Conservation (phyloP, 352 stramenopile species). For the Phytophthora cactorum region DNA sequence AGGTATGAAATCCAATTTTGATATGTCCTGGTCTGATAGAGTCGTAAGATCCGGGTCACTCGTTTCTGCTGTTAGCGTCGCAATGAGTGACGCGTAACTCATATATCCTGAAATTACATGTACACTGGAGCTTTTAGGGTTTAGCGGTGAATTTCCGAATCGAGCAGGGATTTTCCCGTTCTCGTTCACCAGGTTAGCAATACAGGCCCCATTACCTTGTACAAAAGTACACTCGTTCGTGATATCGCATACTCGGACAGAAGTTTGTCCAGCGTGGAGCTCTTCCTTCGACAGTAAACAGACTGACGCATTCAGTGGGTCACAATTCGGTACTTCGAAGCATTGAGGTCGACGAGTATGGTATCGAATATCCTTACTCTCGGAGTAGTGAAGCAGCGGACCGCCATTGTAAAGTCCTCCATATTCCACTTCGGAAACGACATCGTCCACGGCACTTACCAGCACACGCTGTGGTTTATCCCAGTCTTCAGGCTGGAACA, state of each 20-base stretch:
- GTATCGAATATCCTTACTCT: conserved; percentile 70
- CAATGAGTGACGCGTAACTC: conserved; percentile 35
- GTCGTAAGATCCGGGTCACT: conserved; percentile 27
- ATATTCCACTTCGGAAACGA: conserved; percentile 63
- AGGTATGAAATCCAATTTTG: conserved; percentile 31
- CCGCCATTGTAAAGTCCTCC: conserved; percentile 67
- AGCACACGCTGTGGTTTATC: conserved; percentile 52
- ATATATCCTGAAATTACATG: conserved; percentile 9
- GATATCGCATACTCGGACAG: conserved; percentile 62
- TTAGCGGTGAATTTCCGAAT: conserved; percentile 45
- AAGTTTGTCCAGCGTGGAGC: conserved; percentile 1
- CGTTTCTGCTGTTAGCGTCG: conserved; percentile 33
- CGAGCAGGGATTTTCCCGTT: conserved; percentile 25
- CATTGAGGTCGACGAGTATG: conserved; percentile 65
- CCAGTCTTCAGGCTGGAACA: conserved; percentile 56
- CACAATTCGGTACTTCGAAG: conserved; percentile 64
- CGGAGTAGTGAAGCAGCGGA: conserved; percentile 55
- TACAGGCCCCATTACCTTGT: conserved; percentile 63
- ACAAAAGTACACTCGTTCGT: conserved; percentile 42
- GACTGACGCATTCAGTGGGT: conserved; percentile 26
- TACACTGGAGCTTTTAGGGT: conserved; percentile 26
- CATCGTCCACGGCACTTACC: conserved; percentile 64
- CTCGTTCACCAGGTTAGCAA: conserved; percentile 22
- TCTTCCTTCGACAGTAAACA: conserved; percentile 37
- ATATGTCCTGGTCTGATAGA: conserved; percentile 2